Evolutionary conservation across 176 grass and related monocot genomes (phyloP), one percentile per base, ranked within the genome.

Genomic region (Zizania latifolia): DNA sequence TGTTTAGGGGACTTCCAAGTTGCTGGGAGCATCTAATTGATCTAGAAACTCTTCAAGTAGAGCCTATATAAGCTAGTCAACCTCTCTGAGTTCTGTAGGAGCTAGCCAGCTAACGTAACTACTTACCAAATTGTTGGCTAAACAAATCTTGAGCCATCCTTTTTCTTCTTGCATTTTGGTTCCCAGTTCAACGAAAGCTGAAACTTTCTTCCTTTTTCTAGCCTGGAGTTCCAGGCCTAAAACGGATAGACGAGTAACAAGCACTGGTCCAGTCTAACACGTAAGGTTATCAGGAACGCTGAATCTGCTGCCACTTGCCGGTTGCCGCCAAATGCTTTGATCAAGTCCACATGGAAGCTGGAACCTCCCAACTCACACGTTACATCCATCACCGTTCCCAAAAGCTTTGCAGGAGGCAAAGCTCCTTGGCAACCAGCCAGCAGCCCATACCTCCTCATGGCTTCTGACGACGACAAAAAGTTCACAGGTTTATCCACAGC

Each of bases 321-420:
- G 38, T 61, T 37, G 12, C 69, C 77, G 53, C 57, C 30, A 68
- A 83, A 83, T 59, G 6, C 16, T 76, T 19, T 68, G 71, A 76
- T 83, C 72, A 37, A 38, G 17, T 83, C 81, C 63, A 61, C 63
- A 70, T 70, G 41, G 81, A 83, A n/a, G n/a, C n/a, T n/a, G n/a
- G n/a, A n/a, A 73, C 63, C 33, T 36, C 71, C 29, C 77, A 30
- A 29, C 67, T 40, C 85, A 53, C 66, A 81, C 64, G 68, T 79
- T 40, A 35, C 78, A 41, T 32, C 46, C 79, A 48, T 87, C 57
- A 14, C 41, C 75, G 15, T 45, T 41, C 65, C 64, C 37, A 78
- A 62, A 62, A 72, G 73, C 66, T 56, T 48, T 65, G 60, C 48
- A 51, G 24, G 17, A 65, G 36, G 72, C 19, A 73, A n/a, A 8